Conservation (phyloP, 1,284 basidiomycete genomes). For the Gymnopus androsaceus region DNA sequence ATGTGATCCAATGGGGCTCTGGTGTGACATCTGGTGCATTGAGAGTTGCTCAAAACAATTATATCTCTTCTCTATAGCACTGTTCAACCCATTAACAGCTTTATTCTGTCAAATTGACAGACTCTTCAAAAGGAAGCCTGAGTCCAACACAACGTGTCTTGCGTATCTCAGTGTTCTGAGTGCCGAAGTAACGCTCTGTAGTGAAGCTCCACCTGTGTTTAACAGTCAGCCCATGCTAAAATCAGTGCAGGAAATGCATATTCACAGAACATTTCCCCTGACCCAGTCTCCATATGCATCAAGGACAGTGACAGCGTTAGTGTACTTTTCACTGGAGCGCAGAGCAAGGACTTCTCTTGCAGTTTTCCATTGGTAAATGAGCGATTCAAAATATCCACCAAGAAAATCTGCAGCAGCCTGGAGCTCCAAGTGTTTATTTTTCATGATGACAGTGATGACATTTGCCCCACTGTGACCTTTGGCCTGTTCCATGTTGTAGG, state of each 20-base stretch:
- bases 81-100: too few species aligned
- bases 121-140: too few species aligned
- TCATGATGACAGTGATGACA: slow-evolving; percentile 49
- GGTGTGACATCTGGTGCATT: too few species aligned
- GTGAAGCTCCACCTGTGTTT: background rate
- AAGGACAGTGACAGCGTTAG: slow-evolving; percentile 34
- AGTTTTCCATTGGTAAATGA: slow-evolving; percentile 37
- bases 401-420: slow-evolving; percentile 47
- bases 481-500: slow-evolving; percentile 54
- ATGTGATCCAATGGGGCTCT: too few species aligned
- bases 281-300: slow-evolving; percentile 37
- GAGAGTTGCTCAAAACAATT: too few species aligned
- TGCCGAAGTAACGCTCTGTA: background rate
- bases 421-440: slow-evolving; percentile 37
- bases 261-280: slow-evolving; percentile 20
- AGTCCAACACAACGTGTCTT: background rate
- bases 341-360: slow-evolving; percentile 1
- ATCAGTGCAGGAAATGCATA: too few species aligned
- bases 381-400: slow-evolving; percentile 40
- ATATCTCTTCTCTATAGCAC: too few species aligned
- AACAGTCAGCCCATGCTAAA: too few species aligned
- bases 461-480: slow-evolving; percentile 49
- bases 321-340: slow-evolving; percentile 24
- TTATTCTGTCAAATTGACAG: too few species aligned
- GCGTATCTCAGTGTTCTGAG: background rate